phyloP scores from a whole-genome alignment of 495 filamentous ascomycete species.

The Acidomyces sp. region DNA sequence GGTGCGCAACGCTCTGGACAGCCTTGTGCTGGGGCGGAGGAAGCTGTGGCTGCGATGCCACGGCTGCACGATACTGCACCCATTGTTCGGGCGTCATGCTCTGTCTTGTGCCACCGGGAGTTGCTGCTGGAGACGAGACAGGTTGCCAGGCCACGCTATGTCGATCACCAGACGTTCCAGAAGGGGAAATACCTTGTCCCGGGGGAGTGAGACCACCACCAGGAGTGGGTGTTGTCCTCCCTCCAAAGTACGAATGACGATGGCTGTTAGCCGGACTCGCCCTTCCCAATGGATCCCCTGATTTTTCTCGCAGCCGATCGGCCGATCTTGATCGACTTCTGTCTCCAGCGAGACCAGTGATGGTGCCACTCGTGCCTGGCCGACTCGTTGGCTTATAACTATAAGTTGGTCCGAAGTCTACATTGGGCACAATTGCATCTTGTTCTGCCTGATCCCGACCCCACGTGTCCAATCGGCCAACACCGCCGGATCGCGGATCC shows the following conservation, averaged over 20 bases:
- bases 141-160: conserved; percentile 56
- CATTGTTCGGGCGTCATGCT: conserved; percentile 60
- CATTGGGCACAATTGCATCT: conserved; percentile 48
- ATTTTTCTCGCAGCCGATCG: conserved; percentile 11
- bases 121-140: conserved; percentile 25
- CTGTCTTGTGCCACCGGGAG: conserved; percentile 18
- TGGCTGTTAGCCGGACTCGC: conserved; percentile 12
- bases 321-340: conserved; percentile 21
- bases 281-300: conserved; percentile 4
- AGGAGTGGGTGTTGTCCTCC: conserved; percentile 11
- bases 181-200: background rate
- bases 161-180: conserved; percentile 12
- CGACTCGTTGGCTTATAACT: conserved; percentile 39
- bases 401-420: conserved; percentile 81
- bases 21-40: conserved; percentile 13
- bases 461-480: conserved; percentile 13
- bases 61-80: conserved; percentile 61
- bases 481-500: background rate
- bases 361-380: conserved; percentile 31
- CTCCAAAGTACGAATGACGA: conserved; percentile 20
- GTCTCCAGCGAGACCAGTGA: conserved; percentile 25
- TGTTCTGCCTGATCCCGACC: conserved; percentile 2
- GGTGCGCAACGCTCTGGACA: conserved; percentile 2
- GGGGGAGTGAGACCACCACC: conserved; percentile 2
- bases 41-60: conserved; percentile 36